Evolutionary conservation across 2,329 filamentous ascomycete species (phyloP), one percentile per base, ranked within the genome.

Genomic region (Acarospora socialis): DNA sequence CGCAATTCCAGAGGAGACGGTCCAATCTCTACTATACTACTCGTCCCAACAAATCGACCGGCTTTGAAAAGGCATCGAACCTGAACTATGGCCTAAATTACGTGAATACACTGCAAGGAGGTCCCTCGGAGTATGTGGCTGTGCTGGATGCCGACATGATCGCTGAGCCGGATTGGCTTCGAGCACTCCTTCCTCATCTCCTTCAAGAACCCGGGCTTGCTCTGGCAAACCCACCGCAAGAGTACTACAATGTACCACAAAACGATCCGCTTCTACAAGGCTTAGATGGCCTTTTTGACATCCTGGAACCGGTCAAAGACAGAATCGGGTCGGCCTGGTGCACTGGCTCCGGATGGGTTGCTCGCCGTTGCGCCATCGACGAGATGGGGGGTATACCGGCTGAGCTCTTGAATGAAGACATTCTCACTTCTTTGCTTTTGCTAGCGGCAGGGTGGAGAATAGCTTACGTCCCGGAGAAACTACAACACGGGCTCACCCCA

Each of bases 21-120:
- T 56, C 58, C 9, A 69, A 73, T 36, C 46, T 70, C 5, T 60
- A 56, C 40, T 73, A 73, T 49, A 59, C 65, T 45, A 59, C 66
- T 2, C 63, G 67, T 10, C 52, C 57, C 21, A 66, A 66, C 29
- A 46, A 47, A 9, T 45, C 46, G 4, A 44, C 50, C 20, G n/a
- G n/a, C n/a, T n/a, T n/a, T n/a, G n/a, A n/a, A n/a, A 58, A 58
- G 43, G 48, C 54, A 8, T 54, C 49, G 4, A 58, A 58, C 28
- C 37, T 58, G 14, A 55, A 55, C 28, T 49, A 50, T 30, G 51
- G 51, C 6, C 37, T 54, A 7, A 21, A 23, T 8, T 36, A 30
- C 22, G 16, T 48, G 36, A 12, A 39, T 34, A 3, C 27, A 48
- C 14, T 50, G 46, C 29, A 38, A 36, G 7, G 39, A 46, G 9